A percentile compares a stretch with the other conserved stretches of the same genome.
phyloP scores from a whole-genome alignment of 768 basidiomycete genomes.

The Austroboletus festivus region DNA sequence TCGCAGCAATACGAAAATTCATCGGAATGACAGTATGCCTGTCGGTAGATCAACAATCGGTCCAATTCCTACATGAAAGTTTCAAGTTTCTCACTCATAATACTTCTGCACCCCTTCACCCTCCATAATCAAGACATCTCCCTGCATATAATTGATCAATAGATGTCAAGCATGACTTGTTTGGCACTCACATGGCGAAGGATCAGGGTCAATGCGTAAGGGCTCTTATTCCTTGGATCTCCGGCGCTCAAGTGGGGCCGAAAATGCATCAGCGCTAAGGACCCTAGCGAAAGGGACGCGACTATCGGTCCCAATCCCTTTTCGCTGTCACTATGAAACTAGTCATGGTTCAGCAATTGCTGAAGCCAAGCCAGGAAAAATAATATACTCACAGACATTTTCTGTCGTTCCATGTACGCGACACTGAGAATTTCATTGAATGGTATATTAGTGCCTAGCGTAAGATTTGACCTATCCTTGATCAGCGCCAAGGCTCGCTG shows the following conservation, averaged over 20 bases:
- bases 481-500: slow-evolving; percentile 57
- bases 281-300: slow-evolving; percentile 74
- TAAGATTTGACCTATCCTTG: slow-evolving; percentile 46
- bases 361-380: background rate
- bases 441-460: slow-evolving; percentile 35
- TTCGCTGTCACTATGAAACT: slow-evolving; percentile 84
- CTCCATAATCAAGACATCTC: slow-evolving; percentile 78
- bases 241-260: slow-evolving; percentile 45
- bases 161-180: background rate
- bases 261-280: slow-evolving; percentile 79
- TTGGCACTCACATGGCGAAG: slow-evolving; percentile 58
- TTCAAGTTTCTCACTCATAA: slow-evolving; percentile 56
- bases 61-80: background rate
- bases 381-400: slow-evolving; percentile 66
- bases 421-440: slow-evolving; percentile 83
- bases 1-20: slow-evolving; percentile 78
- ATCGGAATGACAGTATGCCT: slow-evolving; percentile 75
- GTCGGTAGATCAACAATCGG: slow-evolving; percentile 11
- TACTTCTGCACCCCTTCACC: slow-evolving; percentile 61
- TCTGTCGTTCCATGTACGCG: slow-evolving; percentile 83
- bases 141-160: slow-evolving; percentile 40
- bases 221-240: slow-evolving; percentile 19
- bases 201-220: slow-evolving; percentile 50
- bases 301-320: slow-evolving; percentile 67
- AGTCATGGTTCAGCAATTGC: slow-evolving; percentile 7